Evolutionary conservation across 108 stramenopile genomes (phyloP).

Genomic region (Cyclotella baltica): DNA sequence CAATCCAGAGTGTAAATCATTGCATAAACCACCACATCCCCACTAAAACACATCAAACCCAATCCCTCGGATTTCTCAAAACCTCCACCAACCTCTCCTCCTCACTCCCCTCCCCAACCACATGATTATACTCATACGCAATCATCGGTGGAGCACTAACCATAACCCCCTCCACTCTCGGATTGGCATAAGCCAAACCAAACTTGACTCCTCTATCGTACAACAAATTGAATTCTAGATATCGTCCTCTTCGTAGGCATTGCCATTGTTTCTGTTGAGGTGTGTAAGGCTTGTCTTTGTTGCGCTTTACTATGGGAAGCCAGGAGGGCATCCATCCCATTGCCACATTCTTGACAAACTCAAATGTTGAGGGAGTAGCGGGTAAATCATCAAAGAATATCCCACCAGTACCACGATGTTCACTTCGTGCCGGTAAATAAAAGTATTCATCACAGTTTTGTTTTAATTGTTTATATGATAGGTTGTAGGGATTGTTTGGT

Average conservation of each 20-base stretch:
- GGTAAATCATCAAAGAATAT: constrained; percentile 95
- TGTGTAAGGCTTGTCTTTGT: constrained; percentile 54
- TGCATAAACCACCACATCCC: no score
- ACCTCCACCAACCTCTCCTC: constrained; percentile 77
- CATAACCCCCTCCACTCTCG: constrained; percentile 90
- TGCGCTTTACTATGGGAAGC: constrained; percentile 80
- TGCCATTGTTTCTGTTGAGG: constrained; percentile 91
- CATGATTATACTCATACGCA: constrained; percentile 89
- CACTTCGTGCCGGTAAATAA: constrained; percentile 88
- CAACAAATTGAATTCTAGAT: constrained; percentile 90
- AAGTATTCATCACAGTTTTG: constrained; percentile 92
- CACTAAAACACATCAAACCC: no score
- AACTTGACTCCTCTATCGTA: constrained; percentile 93
- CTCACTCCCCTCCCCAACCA: constrained; percentile 67
- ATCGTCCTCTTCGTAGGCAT: constrained; percentile 56
- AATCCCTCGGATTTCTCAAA: constrained; percentile 78
- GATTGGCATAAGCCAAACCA: constrained; percentile 85
- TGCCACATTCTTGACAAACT: constrained; percentile 83
- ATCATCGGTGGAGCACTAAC: constrained; percentile 89
- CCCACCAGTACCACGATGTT: constrained; percentile 95
- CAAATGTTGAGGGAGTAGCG: constrained; percentile 46
- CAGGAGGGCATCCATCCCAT: constrained; percentile 92
- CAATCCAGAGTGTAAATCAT: no score
- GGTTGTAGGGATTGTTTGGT: constrained; percentile 44
- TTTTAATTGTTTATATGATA: constrained; percentile 76